Evolutionary conservation across 176 grass and related monocot species (phyloP).

Genomic region (Rhynchospora breviuscula): DNA sequence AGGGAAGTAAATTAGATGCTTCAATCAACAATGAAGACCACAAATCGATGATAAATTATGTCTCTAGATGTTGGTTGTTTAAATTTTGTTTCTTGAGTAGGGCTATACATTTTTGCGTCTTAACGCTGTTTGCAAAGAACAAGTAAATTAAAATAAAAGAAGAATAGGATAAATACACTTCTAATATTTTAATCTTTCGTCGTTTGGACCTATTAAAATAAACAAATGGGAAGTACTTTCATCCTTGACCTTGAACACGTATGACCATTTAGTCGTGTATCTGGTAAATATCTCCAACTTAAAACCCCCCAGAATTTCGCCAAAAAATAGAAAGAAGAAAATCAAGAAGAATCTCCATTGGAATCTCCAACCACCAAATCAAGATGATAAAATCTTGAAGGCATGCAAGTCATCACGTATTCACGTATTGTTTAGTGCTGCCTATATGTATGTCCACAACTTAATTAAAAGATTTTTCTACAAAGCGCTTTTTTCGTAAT

Average conservation of each 20-base stretch:
- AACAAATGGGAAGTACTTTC: background rate
- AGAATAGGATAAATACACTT: background rate
- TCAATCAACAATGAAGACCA: slow-evolving; percentile 1
- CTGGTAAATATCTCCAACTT: slow-evolving; percentile 8
- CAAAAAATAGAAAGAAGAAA: background rate
- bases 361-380: slow-evolving; percentile 11
- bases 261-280: background rate
- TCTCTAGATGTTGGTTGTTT: background rate
- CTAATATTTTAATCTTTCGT: slow-evolving; percentile 9
- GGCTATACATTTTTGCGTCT: background rate
- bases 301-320: background rate
- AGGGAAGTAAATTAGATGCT: slow-evolving; percentile 8
- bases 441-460: background rate
- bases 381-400: slow-evolving; percentile 7
- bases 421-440: background rate
- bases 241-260: slow-evolving; percentile 24
- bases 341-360: background rate
- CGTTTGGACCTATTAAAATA: background rate
- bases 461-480: background rate
- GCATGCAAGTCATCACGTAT: background rate
- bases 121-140: background rate
- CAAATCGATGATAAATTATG: background rate
- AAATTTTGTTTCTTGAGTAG: background rate
- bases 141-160: slow-evolving; percentile 8
- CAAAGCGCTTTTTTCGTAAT: background rate